Base-by-base conservation (phyloP, 1,284 basidiomycete genomes). In the Vanrija humicola region DNA sequence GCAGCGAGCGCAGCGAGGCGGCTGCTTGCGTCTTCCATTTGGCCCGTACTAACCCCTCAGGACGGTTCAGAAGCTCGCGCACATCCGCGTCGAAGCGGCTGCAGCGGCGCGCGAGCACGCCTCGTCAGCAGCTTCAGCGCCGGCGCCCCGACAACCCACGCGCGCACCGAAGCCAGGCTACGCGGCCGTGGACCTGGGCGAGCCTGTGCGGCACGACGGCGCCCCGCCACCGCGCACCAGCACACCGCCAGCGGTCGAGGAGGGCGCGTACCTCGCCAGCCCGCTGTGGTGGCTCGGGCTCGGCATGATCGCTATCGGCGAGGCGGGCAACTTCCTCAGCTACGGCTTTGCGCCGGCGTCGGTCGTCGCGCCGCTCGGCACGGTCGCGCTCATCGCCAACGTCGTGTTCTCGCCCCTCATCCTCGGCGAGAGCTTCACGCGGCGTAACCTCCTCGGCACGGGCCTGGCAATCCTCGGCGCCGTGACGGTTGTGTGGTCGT, bases 271-370 rank as follows among this genome's bases (percentile, higher is more conserved):
- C 75, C 79, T 97, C 18, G 85, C 82, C 63, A 90, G 88, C 7
- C 90, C 86, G 69, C 69, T 94, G 57, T 98, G 94, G 94, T 96
- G 94, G 92, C 67, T 83, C 7, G 95, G 95, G 0, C 87, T 98
- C 59, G 67, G 84, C 12, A 79, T 97, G 45, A 95, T 98, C 86
- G 89, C 90, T 61, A 60, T 96, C 12, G 95, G 95, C 15, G 95
- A 98, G 78, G 76, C 85, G 23, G 90, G 90, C 14, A 97, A 97
- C 70, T 97, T 97, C 59, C 83, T 92, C 53, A 88, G 89, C 1
- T 97, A 91, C 64, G 88, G 84, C 1, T 89, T 87, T 61, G 87
- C 94, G 6, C 94, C 95, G 4, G 93, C 94, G 8, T 90, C 88
- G 19, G 80, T 97, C 14, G 92, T 98, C n/a, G 94, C 95, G 1